These are phyloP conservation scores for Macrolepiota dolichaula DNA, from an alignment of 768 basidiomycete genomes.

Conservation along the genomic window DNA sequence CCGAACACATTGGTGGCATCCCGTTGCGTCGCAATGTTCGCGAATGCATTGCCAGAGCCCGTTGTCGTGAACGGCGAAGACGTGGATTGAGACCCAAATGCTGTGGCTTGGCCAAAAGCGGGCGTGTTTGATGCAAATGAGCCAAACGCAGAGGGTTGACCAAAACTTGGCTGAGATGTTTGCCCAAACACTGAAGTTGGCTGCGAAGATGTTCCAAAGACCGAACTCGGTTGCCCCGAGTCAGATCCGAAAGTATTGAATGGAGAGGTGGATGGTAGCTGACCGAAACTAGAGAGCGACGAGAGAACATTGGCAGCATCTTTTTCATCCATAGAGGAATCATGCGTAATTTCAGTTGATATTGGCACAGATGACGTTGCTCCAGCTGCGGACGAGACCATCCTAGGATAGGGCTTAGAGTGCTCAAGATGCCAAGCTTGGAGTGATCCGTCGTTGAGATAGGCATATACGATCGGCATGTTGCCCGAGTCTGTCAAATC, in stretches of 20 bases:
- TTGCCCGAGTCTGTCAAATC: slow-evolving; percentile 57
- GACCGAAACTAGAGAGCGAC: slow-evolving; percentile 3
- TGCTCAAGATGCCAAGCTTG: slow-evolving; percentile 72
- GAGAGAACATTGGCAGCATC: slow-evolving; percentile 10
- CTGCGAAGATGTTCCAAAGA: slow-evolving; percentile 3
- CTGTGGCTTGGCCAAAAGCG: slow-evolving; percentile 26
- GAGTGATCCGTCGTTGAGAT: slow-evolving; percentile 75
- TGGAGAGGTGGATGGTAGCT: background rate
- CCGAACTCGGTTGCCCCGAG: background rate
- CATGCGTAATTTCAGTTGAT: background rate
- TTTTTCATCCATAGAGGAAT: slow-evolving; percentile 8
- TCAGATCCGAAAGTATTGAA: background rate
- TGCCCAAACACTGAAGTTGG: slow-evolving; percentile 29
- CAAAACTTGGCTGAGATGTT: slow-evolving; percentile 20
- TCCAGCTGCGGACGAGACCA: slow-evolving; percentile 31
- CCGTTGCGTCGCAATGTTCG: background rate
- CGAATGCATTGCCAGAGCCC: slow-evolving; percentile 27
- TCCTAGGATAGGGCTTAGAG: slow-evolving; percentile 54
- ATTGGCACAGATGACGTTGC: slow-evolving; percentile 6
- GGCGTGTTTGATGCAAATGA: slow-evolving; percentile 20
- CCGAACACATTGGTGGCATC: slow-evolving; percentile 18
- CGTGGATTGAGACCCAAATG: background rate
- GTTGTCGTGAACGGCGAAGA: slow-evolving; percentile 16
- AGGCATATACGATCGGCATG: slow-evolving; percentile 66
- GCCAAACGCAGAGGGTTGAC: slow-evolving; percentile 18